phyloP scores from a whole-genome alignment of 2,329 filamentous ascomycete genomes.

The Alternaria arbusti region DNA sequence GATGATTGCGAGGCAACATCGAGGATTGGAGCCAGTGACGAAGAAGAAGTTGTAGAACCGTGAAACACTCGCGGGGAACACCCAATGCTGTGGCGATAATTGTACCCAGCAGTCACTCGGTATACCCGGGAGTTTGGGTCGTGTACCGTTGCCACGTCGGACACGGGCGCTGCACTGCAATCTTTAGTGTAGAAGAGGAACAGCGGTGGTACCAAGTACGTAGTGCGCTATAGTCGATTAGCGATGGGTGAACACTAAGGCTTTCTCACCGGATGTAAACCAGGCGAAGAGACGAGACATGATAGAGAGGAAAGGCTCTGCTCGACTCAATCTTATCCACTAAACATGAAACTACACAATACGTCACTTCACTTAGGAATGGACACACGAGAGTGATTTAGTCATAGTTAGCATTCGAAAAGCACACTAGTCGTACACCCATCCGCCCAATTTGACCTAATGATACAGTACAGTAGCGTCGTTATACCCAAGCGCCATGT shows the following conservation, averaged over 20 bases:
- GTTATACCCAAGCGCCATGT: neutral
- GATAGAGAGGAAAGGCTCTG: rapidly evolving
- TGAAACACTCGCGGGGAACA: neutral
- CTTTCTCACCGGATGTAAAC: neutral
- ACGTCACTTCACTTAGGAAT: neutral
- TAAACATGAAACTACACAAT: neutral
- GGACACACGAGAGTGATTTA: no score
- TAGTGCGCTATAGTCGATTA: neutral
- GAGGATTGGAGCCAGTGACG: conserved; percentile 31
- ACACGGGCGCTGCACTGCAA: neutral
- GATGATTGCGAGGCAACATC: conserved; percentile 30
- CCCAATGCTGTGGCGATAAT: neutral
- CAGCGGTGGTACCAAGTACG: neutral
- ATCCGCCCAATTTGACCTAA: neutral
- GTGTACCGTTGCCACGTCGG: neutral
- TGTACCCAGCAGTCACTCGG: neutral
- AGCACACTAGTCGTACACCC: neutral
- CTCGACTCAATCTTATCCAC: rapidly evolving
- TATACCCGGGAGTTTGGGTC: neutral
- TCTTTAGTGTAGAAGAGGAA: neutral
- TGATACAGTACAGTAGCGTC: neutral
- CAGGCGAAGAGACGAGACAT: neutral
- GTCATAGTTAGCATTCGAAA: neutral
- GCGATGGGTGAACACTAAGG: neutral
- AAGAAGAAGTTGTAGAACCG: conserved; percentile 37